These are phyloP conservation scores for Castanopsis chinensis DNA, from an alignment of 306 rosid species.

Conservation along the genomic window DNA sequence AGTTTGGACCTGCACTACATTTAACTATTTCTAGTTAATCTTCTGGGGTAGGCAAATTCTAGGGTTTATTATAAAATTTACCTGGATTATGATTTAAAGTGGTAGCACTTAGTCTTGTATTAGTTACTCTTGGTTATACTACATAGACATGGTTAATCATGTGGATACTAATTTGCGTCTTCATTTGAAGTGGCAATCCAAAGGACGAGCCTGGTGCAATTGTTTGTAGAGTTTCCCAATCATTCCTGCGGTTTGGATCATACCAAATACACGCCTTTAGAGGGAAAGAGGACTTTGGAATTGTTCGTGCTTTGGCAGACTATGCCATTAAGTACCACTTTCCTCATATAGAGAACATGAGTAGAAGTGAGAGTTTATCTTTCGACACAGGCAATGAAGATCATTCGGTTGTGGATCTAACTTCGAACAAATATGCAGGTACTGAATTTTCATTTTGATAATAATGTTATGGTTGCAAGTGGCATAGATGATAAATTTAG, in stretches of 20 bases:
- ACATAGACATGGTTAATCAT: neutral
- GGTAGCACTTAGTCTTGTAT: conserved; percentile 7
- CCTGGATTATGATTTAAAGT: neutral
- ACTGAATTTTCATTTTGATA: conserved; percentile 5
- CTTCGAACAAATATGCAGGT: conserved; percentile 99
- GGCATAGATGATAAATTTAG: neutral
- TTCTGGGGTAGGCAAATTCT: neutral
- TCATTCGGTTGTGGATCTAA: conserved; percentile 83
- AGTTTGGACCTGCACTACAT: neutral
- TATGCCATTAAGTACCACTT: conserved; percentile 84
- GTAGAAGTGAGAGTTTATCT: conserved; percentile 78
- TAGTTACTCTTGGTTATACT: neutral
- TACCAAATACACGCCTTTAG: conserved; percentile 87
- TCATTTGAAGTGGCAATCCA: conserved; percentile 73
- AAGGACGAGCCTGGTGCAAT: conserved; percentile 97
- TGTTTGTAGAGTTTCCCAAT: conserved; percentile 86
- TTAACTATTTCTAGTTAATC: neutral
- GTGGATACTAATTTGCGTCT: neutral
- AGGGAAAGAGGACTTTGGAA: conserved; percentile 67
- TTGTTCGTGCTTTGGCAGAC: conserved; percentile 84
- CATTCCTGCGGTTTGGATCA: conserved; percentile 96
- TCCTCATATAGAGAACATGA: conserved; percentile 88
- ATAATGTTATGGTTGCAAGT: neutral
- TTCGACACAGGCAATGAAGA: conserved; percentile 77
- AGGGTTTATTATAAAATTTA: neutral